Conservation (phyloP, 208 protist species). For the Giardia duodenalis region DNA sequence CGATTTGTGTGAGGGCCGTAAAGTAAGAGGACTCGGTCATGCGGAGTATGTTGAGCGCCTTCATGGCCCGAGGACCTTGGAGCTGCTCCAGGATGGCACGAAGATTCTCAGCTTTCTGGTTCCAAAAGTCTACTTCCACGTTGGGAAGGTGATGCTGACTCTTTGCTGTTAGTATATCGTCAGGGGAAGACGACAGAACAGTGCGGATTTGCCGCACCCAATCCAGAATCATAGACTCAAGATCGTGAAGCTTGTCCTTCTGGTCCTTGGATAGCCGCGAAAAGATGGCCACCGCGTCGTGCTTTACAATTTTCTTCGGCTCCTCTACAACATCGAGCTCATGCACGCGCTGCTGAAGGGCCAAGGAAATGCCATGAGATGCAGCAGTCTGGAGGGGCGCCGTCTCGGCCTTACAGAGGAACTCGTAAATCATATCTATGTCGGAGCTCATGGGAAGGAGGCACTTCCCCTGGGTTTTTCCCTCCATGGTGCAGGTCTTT, state of each 20-base stretch:
- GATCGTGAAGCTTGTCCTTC: conserved; percentile 28
- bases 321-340: no score
- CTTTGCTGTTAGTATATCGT: neutral
- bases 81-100: conserved; percentile 24
- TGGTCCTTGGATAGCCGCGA: neutral
- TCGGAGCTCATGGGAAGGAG: neutral
- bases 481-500: neutral
- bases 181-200: neutral
- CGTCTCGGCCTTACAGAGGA: neutral
- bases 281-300: neutral
- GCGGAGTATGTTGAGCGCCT: neutral
- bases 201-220: conserved; percentile 33
- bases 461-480: neutral
- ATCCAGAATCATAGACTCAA: conserved; percentile 36
- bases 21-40: conserved; percentile 29
- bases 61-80: neutral
- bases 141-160: conserved; percentile 23
- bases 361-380: neutral
- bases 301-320: neutral
- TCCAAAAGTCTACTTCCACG: conserved; percentile 35
- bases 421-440: neutral
- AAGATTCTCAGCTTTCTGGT: conserved; percentile 32
- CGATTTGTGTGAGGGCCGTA: conserved; percentile 15
- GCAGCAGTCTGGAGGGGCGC: neutral
- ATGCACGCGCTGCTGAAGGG: neutral